These are phyloP conservation scores for Globisporangium takayamanum DNA, from an alignment of 352 stramenopile species.

Conservation along the genomic window DNA sequence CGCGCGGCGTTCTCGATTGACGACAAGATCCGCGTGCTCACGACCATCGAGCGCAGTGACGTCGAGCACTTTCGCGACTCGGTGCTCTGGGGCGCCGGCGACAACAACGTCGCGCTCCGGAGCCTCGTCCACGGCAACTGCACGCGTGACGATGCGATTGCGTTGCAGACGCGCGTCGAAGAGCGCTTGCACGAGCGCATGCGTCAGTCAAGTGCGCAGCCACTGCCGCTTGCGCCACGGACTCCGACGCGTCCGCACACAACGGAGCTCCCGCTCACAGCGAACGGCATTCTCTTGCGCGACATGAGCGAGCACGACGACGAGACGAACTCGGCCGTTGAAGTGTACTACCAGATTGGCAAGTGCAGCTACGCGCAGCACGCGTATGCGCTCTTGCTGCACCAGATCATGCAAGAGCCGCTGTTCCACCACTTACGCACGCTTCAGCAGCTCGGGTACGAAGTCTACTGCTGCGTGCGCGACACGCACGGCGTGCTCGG, in stretches of 20 bases:
- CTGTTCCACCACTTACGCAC: constrained; percentile 81
- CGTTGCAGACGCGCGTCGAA: constrained; percentile 35
- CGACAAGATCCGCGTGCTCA: constrained; percentile 46
- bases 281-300: constrained; percentile 51
- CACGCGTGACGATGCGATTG: constrained; percentile 22
- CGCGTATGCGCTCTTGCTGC: constrained; percentile 64
- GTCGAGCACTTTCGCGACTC: constrained; percentile 22
- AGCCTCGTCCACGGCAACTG: constrained; percentile 69
- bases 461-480: constrained; percentile 65
- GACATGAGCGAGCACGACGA: constrained; percentile 53
- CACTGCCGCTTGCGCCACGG: constrained; percentile 14
- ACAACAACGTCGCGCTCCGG: constrained; percentile 13
- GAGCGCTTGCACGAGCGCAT: constrained; percentile 11
- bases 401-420: constrained; percentile 75
- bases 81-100: constrained; percentile 18
- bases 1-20: constrained; percentile 45
- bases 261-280: constrained; percentile 40
- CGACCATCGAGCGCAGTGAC: constrained; percentile 19
- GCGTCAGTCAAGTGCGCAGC: constrained; percentile 5
- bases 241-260: constrained; percentile 33
- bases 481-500: constrained; percentile 74
- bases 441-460: constrained; percentile 78
- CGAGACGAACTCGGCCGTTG: constrained; percentile 76
- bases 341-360: constrained; percentile 83
- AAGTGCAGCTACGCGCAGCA: constrained; percentile 33